These are phyloP conservation scores for Podaxis sp. DNA, from an alignment of 768 basidiomycete species.

Conservation along the genomic window DNA sequence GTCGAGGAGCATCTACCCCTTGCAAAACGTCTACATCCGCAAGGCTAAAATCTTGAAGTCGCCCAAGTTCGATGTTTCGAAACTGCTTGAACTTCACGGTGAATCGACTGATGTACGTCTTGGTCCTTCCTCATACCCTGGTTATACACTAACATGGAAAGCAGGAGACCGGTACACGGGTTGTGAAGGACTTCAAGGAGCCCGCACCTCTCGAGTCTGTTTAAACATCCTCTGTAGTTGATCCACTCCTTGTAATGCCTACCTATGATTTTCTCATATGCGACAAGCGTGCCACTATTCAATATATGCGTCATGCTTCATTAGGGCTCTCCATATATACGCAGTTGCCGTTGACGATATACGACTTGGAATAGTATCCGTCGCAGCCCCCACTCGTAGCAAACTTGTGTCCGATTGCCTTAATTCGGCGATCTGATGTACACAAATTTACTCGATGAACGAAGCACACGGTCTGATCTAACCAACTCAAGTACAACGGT, in stretches of 20 bases:
- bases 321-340: conserved; percentile 4
- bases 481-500: background rate
- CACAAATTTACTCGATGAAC: background rate
- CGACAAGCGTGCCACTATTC: conserved; percentile 19
- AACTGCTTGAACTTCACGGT: conserved; percentile 95
- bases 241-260: conserved; percentile 27
- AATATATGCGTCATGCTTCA: conserved; percentile 24
- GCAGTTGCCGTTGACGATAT: background rate
- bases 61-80: conserved; percentile 94
- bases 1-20: conserved; percentile 91
- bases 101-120: conserved; percentile 87
- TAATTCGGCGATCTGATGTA: background rate
- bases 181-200: conserved; percentile 97
- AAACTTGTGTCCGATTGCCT: background rate
- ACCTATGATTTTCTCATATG: conserved; percentile 27
- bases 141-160: conserved; percentile 10
- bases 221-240: conserved; percentile 50
- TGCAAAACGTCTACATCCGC: conserved; percentile 98
- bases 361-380: background rate
- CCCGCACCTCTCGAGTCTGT: conserved; percentile 92
- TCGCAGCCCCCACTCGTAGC: background rate
- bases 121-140: conserved; percentile 15
- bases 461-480: background rate
- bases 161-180: conserved; percentile 92
- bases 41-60: conserved; percentile 99